Evolutionary conservation across 257 asterid genomes (phyloP).

Genomic region (Fraxinus quadrangulata): DNA sequence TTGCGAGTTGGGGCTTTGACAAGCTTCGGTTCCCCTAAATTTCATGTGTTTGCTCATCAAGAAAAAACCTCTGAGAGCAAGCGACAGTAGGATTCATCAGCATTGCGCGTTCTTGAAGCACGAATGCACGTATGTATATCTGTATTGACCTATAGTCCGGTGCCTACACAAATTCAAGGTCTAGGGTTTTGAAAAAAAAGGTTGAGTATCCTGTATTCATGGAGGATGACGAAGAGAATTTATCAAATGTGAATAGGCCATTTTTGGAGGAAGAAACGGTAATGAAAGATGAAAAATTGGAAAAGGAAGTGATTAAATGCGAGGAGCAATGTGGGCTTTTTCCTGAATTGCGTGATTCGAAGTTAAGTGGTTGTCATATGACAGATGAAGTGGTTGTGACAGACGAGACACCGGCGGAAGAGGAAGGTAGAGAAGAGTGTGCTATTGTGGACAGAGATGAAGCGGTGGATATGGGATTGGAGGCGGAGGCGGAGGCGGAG

Average conservation of each 20-base stretch:
- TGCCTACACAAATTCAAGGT: slow-evolving; percentile 41
- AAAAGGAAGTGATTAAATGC: slow-evolving; percentile 21
- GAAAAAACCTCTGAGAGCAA: background rate
- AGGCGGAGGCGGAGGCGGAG: slow-evolving; percentile 4
- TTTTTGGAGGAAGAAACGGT: slow-evolving; percentile 22
- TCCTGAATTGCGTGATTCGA: slow-evolving; percentile 35
- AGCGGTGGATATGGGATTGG: slow-evolving; percentile 29
- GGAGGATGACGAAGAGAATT: slow-evolving; percentile 47
- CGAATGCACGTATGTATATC: background rate
- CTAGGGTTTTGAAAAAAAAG: slow-evolving; percentile 49
- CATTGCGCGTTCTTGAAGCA: background rate
- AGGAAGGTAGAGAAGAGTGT: slow-evolving; percentile 21
- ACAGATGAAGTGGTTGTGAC: slow-evolving; percentile 25
- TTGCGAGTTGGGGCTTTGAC: too few species aligned
- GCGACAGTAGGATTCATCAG: background rate
- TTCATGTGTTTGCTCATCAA: background rate
- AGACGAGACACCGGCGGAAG: slow-evolving; percentile 27
- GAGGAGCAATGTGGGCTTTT: slow-evolving; percentile 42
- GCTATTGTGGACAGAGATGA: slow-evolving; percentile 24
- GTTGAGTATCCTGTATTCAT: slow-evolving; percentile 16
- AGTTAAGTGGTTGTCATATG: slow-evolving; percentile 24
- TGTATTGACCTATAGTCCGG: background rate
- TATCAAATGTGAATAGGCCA: slow-evolving; percentile 34
- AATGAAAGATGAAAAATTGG: slow-evolving; percentile 37
- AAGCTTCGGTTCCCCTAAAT: background rate